Evolutionary conservation across 2,329 filamentous ascomycete species (phyloP), one percentile per base, ranked within the genome.

Genomic region (Dactylellina leptospora): DNA sequence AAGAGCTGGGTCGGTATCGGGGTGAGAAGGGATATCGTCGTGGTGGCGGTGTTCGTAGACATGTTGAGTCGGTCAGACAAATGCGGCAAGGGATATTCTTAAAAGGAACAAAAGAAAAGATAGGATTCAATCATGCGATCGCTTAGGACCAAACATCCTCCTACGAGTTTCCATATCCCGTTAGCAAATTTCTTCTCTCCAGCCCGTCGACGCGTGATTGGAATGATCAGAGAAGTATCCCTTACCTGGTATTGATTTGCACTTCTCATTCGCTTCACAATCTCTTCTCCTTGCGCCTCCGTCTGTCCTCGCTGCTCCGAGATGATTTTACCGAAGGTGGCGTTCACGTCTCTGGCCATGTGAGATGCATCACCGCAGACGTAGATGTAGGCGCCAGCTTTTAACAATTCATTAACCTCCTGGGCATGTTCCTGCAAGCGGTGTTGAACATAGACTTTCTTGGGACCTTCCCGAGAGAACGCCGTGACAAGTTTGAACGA

Each of bases 361-460:
- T 96, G 93, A 63, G 95, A 91, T 0, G 96, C 96, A 79, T 99
- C 95, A 82, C 95, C 95, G 78, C 96, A 99, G 68, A 99, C 93
- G 80, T 99, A 99, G 80, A 99, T 93, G 82, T 95, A 97, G 3
- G 92, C 95, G 78, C 88, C 88, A 80, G 93, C 90, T 80, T 92
- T 84, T 8, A 99, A 84, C 0, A 99, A 86, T 75, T 93, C 88
- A 81, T 96, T 93, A 81, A 99, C 85, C 77, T 96, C 87, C 77
- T 90, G 86, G 69, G 90, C 88, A 54, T 88, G 85, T 80, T 97
- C 91, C 82, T 90, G 89, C 72, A 99, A 85, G 74, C 90, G 86
- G 81, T 99, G 92, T 82, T 99, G 95, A 20, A 99, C 95, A 79
- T 99, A 99, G 36, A 99, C 91, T 82, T 99, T 99, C 80, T 95